phyloP scores from a whole-genome alignment of 1,284 basidiomycete species.

The Ganoderma leucocontextum region DNA sequence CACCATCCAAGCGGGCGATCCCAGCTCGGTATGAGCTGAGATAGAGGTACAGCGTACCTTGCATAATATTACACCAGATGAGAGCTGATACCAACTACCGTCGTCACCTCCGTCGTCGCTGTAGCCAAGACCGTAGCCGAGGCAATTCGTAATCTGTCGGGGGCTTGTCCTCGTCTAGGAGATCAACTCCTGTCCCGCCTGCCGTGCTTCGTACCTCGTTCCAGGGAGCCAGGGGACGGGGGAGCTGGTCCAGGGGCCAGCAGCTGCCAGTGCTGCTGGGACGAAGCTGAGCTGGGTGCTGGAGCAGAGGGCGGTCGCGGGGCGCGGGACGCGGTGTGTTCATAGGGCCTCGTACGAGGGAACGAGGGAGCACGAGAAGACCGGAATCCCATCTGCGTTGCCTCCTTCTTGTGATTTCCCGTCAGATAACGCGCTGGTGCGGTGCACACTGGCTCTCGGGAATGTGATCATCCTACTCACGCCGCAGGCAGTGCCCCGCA shows the following conservation, averaged over 20 bases:
- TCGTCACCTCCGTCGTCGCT: conserved; percentile 9
- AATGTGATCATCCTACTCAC: conserved; percentile 8
- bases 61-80: conserved; percentile 10
- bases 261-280: conserved; percentile 31
- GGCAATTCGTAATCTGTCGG: conserved; percentile 18
- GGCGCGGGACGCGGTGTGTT: conserved; percentile 7
- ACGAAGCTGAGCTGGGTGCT: conserved; percentile 16
- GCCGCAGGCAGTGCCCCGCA: conserved; percentile 11
- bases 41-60: conserved; percentile 18
- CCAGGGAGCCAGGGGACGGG: conserved; percentile 8
- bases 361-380: conserved; percentile 19
- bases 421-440: conserved; percentile 17
- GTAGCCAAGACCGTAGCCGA: conserved; percentile 20
- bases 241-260: conserved; percentile 21
- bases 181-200: conserved; percentile 31
- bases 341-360: conserved; percentile 20
- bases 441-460: conserved; percentile 17
- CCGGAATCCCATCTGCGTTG: conserved; percentile 17
- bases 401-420: conserved; percentile 2
- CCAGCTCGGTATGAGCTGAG: not conserved
- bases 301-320: not conserved
- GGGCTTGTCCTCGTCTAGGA: conserved; percentile 20
- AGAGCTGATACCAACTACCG: not conserved
- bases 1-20: not conserved
- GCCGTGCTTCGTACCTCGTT: conserved; percentile 11